Percentiles rank a stretch among this genome's conserved stretches.
Evolutionary conservation across 495 filamentous ascomycete species (phyloP).

Genomic region (Penicillium psychrofluorescens): DNA sequence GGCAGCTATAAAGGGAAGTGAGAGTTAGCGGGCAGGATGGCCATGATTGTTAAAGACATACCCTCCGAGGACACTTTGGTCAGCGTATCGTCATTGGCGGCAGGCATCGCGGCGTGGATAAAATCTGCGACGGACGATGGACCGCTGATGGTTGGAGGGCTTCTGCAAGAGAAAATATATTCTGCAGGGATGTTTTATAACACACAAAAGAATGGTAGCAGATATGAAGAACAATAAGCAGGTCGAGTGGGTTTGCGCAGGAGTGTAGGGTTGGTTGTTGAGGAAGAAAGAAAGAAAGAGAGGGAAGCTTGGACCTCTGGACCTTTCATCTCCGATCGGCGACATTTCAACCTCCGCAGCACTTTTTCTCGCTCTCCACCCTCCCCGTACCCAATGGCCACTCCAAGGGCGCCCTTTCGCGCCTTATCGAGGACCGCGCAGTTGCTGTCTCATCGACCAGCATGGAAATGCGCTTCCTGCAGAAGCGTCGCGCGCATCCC

Average conservation of each 20-base stretch:
- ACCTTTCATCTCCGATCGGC: conserved; percentile 8
- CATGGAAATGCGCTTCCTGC: conserved; percentile 29
- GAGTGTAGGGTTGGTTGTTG: too few relatives aligned
- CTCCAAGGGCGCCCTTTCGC: conserved; percentile 20
- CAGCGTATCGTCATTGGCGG: conserved; percentile 31
- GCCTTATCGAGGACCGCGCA: conserved; percentile 26
- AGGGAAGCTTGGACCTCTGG: conserved; percentile 37
- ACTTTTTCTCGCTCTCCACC: conserved; percentile 7
- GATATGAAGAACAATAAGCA: too few relatives aligned
- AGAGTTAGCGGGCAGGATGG: too few relatives aligned
- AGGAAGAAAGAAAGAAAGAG: conserved; percentile 10
- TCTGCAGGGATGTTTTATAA: background rate
- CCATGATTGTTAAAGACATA: conserved; percentile 5
- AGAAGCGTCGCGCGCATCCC: conserved; percentile 10
- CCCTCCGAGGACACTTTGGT: conserved; percentile 46
- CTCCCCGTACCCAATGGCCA: conserved; percentile 24
- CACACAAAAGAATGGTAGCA: background rate
- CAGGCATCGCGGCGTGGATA: conserved; percentile 23
- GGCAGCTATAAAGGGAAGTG: conserved; percentile 28
- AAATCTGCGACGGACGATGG: background rate
- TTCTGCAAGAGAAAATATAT: too few relatives aligned
- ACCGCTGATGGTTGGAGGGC: background rate
- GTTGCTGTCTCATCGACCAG: conserved; percentile 13
- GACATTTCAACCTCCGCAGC: conserved; percentile 17
- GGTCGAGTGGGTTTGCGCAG: too few relatives aligned